Conservation (phyloP, 768 basidiomycete species). For the Lactarius quietus region DNA sequence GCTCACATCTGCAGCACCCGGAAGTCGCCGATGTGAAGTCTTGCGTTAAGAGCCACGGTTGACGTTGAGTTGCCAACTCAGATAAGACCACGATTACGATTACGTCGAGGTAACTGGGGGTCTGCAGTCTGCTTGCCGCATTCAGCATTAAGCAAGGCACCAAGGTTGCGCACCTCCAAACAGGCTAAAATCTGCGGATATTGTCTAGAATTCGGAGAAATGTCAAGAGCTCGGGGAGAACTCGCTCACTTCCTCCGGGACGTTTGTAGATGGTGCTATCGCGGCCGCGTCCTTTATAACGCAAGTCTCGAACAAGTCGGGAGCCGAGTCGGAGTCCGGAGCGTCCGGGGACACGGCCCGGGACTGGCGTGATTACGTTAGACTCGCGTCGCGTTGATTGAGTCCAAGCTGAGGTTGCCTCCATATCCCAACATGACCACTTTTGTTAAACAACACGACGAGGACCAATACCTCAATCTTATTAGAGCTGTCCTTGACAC, state of each 20-base stretch:
- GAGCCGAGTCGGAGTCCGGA: not conserved
- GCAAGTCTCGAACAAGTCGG: too few relatives aligned
- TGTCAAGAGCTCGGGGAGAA: not conserved
- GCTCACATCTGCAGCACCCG: too few relatives aligned
- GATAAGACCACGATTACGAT: too few relatives aligned
- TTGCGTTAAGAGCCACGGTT: too few relatives aligned
- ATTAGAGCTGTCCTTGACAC: conserved; percentile 69
- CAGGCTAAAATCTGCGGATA: too few relatives aligned
- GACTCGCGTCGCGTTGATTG: not conserved
- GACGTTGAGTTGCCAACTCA: too few relatives aligned
- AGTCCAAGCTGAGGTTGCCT: not conserved
- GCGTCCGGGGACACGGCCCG: not conserved
- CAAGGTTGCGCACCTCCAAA: not conserved
- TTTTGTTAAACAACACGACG: conserved; percentile 53
- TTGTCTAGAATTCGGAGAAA: too few relatives aligned
- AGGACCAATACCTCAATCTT: conserved; percentile 84
- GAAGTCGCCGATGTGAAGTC: too few relatives aligned
- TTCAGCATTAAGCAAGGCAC: too few relatives aligned
- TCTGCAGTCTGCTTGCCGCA: too few relatives aligned
- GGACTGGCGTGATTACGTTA: conserved; percentile 15
- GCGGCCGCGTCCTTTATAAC: not conserved
- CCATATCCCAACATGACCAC: conserved; percentile 7
- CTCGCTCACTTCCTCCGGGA: conserved; percentile 23
- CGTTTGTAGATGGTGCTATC: conserved; percentile 25
- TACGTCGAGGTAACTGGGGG: too few relatives aligned